A percentile compares a stretch with the other conserved stretches of the same genome.
phyloP scores from a whole-genome alignment of 2,329 filamentous ascomycete genomes.

The Rutstroemia sp. region DNA sequence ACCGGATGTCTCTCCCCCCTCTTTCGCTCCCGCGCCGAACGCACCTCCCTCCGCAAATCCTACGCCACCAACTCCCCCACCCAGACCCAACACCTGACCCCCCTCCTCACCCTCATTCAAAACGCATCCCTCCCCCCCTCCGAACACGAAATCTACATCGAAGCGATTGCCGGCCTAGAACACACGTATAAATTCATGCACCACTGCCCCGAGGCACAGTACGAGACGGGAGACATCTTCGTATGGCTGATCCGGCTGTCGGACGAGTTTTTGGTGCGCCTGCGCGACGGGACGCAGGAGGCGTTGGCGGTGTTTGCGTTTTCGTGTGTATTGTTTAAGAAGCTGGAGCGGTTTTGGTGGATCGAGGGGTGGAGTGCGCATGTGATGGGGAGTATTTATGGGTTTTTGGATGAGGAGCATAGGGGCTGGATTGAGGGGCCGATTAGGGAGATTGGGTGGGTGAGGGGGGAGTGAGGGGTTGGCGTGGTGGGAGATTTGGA shows the following conservation, averaged over 20 bases:
- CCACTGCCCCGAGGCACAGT: constrained; percentile 1
- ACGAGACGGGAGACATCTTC: constrained; percentile 32
- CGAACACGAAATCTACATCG: not conserved
- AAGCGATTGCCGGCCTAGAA: constrained; percentile 29
- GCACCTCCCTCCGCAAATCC: not conserved
- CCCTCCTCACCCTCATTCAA: too few species aligned
- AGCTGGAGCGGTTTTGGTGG: constrained; percentile 29
- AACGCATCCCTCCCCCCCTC: too few species aligned
- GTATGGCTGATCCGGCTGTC: constrained; percentile 32
- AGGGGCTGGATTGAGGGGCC: constrained; percentile 27
- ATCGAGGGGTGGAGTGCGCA: constrained; percentile 29
- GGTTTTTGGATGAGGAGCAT: constrained; percentile 29
- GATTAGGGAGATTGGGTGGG: constrained; percentile 18
- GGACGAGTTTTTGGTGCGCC: constrained; percentile 30
- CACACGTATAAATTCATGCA: constrained; percentile 24
- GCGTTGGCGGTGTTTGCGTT: constrained; percentile 30
- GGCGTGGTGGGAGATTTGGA: too few species aligned
- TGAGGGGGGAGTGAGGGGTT: not conserved
- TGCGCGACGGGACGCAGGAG: constrained; percentile 28
- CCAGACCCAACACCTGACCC: too few species aligned
- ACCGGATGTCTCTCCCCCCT: not conserved
- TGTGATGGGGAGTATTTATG: constrained; percentile 26
- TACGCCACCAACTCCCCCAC: not conserved
- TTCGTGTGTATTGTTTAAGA: constrained; percentile 27
- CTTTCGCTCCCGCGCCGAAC: not conserved